phyloP scores from a whole-genome alignment of 202 grass and related monocot genomes.

The Setaria viridis region DNA sequence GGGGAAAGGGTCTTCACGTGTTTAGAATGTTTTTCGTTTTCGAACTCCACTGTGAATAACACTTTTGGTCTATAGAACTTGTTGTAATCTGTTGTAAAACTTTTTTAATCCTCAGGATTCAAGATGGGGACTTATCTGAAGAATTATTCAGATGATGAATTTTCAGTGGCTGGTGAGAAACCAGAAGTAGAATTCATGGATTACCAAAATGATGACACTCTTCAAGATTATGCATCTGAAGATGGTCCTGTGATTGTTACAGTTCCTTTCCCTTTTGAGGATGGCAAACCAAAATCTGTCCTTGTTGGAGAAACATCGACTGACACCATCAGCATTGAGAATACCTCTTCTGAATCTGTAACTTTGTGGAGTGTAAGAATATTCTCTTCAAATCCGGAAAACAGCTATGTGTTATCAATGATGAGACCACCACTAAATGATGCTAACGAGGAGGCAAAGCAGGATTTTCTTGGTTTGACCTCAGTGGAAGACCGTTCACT shows the following conservation, averaged over 20 bases:
- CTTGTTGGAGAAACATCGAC: constrained; percentile 72
- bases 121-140: constrained; percentile 46
- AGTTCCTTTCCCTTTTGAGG: constrained; percentile 65
- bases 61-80: neutral
- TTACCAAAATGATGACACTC: constrained; percentile 70
- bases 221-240: constrained; percentile 64
- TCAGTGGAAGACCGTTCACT: constrained; percentile 78
- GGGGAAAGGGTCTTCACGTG: neutral
- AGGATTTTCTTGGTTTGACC: constrained; percentile 66
- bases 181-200: constrained; percentile 90
- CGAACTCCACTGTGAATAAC: neutral
- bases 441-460: constrained; percentile 52
- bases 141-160: constrained; percentile 69
- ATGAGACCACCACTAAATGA: constrained; percentile 78
- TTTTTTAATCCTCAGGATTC: constrained; percentile 25
- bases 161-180: constrained; percentile 76
- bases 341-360: constrained; percentile 68
- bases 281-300: constrained; percentile 73
- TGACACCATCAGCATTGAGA: constrained; percentile 63
- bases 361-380: constrained; percentile 89
- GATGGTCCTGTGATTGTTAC: constrained; percentile 73
- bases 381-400: constrained; percentile 89
- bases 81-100: neutral
- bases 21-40: constrained; percentile 12
- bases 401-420: constrained; percentile 79